Evolutionary conservation across 176 grass and related monocot genomes (phyloP).

Genomic region (Bolboschoenus planiculmis): DNA sequence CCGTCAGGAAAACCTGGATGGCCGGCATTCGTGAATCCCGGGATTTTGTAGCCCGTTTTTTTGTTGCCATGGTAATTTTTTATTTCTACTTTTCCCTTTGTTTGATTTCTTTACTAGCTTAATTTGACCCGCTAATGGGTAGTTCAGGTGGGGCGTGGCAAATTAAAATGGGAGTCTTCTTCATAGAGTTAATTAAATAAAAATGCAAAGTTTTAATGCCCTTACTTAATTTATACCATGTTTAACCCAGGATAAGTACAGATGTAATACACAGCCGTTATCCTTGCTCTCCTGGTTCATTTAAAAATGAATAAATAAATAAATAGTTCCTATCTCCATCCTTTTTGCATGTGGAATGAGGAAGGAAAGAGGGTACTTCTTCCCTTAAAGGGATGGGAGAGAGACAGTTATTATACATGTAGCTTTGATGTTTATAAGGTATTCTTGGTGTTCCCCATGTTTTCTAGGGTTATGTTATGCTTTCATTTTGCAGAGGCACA

Average conservation of each 20-base stretch:
- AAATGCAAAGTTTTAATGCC: background rate
- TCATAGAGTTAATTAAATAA: background rate
- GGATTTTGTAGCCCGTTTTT: conserved; percentile 72
- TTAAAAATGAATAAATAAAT: background rate
- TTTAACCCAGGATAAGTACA: background rate
- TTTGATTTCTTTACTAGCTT: background rate
- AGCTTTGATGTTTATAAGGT: background rate
- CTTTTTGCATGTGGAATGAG: background rate
- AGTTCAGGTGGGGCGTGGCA: background rate
- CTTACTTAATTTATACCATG: background rate
- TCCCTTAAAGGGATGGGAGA: background rate
- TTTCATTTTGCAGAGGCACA: background rate
- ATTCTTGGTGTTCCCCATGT: background rate
- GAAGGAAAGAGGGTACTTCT: background rate
- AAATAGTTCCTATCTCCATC: background rate
- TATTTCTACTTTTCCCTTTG: background rate
- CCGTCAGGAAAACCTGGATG: conserved; percentile 95
- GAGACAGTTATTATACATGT: background rate
- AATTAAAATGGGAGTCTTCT: background rate
- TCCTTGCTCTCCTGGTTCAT: background rate
- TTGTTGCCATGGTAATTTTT: conserved; percentile 87
- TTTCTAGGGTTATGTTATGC: background rate
- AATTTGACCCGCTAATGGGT: background rate
- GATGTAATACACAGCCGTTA: background rate
- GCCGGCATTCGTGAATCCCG: conserved; percentile 46